A percentile compares a stretch with the other conserved stretches of the same genome.
phyloP scores from a whole-genome alignment of 2,329 filamentous ascomycete genomes.

The Aspergillus aculeatus region DNA sequence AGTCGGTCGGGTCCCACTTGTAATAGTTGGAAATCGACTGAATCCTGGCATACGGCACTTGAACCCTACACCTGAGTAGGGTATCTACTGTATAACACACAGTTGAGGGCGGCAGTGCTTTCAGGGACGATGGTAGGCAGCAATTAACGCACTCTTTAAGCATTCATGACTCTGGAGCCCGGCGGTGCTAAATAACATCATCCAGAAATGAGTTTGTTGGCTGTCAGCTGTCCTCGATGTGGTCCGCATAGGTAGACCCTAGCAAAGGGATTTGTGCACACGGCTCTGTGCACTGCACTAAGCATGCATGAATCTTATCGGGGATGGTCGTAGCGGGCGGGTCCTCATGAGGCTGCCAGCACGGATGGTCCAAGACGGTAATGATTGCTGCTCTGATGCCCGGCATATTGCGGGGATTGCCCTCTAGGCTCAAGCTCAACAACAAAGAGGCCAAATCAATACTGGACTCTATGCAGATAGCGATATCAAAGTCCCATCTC shows the following conservation, averaged over 20 bases:
- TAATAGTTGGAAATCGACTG: not conserved
- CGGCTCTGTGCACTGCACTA: not conserved
- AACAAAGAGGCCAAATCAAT: not conserved
- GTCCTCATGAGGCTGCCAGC: conserved; percentile 4
- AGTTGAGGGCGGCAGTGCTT: not conserved
- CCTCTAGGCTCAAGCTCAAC: not conserved
- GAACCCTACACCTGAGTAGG: too few relatives aligned
- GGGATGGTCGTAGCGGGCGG: not conserved
- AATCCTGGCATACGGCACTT: not conserved
- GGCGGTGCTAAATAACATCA: not conserved
- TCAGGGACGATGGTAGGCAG: not conserved
- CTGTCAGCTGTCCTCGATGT: not conserved
- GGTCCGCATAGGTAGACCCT: not conserved
- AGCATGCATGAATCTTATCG: conserved; percentile 2
- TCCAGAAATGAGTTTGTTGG: not conserved
- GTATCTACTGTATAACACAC: not conserved
- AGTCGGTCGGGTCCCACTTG: not conserved
- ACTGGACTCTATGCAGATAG: not conserved
- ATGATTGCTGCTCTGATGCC: conserved; percentile 4
- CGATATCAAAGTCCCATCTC: not conserved
- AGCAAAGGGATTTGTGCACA: not conserved
- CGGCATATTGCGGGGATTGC: not conserved
- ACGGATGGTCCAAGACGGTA: conserved; percentile 8
- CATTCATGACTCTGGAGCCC: not conserved
- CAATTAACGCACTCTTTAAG: not conserved